These are phyloP conservation scores for Quercus parvula DNA, from an alignment of 306 rosid genomes.

Conservation along the genomic window DNA sequence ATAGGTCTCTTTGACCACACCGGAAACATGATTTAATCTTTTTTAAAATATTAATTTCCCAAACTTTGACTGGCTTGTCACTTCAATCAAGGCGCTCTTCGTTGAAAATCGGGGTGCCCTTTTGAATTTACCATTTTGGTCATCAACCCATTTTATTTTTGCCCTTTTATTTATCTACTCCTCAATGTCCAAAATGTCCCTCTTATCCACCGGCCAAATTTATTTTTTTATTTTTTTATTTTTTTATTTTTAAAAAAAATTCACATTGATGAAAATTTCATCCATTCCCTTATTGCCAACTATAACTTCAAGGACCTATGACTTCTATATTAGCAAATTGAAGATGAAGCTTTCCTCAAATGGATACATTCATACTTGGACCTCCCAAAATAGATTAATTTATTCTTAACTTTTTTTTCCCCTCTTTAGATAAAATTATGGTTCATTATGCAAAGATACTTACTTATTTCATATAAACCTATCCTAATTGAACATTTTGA, in stretches of 20 bases:
- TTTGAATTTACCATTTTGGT: slow-evolving; percentile 23
- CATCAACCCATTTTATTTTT: background rate
- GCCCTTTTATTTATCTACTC: background rate
- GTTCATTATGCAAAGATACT: too few species aligned
- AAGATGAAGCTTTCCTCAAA: too few species aligned
- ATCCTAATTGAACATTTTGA: too few species aligned
- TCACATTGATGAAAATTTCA: too few species aligned
- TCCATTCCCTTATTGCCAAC: too few species aligned
- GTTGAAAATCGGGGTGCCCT: slow-evolving; percentile 40
- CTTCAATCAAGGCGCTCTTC: slow-evolving; percentile 72
- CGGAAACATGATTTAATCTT: slow-evolving; percentile 29
- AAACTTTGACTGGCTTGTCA: slow-evolving; percentile 76
- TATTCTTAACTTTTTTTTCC: background rate
- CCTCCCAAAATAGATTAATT: too few species aligned
- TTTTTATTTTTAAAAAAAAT: background rate
- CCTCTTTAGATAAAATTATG: too few species aligned
- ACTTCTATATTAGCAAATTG: too few species aligned
- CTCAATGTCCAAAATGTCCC: slow-evolving; percentile 23
- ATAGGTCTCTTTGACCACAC: slow-evolving; percentile 53
- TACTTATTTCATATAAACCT: too few species aligned
- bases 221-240: background rate
- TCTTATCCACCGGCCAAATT: background rate
- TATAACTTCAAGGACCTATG: too few species aligned
- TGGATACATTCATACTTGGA: too few species aligned
- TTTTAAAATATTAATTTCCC: slow-evolving; percentile 16